Evolutionary conservation across 1,139 yeast species (phyloP).

Genomic region (Pichia sp.): DNA sequence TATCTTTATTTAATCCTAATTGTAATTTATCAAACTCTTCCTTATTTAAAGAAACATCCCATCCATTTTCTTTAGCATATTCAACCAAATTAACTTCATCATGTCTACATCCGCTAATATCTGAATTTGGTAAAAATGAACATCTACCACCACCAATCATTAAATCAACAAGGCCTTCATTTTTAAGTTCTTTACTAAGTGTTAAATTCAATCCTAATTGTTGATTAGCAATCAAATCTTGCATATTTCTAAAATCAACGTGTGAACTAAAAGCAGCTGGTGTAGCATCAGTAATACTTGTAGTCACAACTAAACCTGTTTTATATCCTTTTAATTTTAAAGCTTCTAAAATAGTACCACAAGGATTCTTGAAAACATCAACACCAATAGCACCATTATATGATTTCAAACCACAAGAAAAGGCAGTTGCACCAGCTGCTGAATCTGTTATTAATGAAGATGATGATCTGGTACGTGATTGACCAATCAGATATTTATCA

Average conservation of each 20-base stretch:
- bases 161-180: constrained; percentile 67
- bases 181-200: constrained; percentile 52
- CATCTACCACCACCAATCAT: constrained; percentile 88
- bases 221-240: constrained; percentile 79
- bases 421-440: constrained; percentile 94
- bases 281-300: constrained; percentile 79
- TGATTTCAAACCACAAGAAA: constrained; percentile 69
- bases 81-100: constrained; percentile 60
- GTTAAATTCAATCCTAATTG: constrained; percentile 69
- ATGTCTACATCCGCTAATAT: constrained; percentile 55
- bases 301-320: constrained; percentile 85
- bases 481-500: constrained; percentile 66
- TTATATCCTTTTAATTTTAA: constrained; percentile 68
- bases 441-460: constrained; percentile 76
- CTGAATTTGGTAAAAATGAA: constrained; percentile 50
- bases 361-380: constrained; percentile 51
- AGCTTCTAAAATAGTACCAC: constrained; percentile 81
- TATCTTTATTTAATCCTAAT: constrained; percentile 46
- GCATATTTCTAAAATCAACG: constrained; percentile 64
- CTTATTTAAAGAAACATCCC: constrained; percentile 60
- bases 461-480: constrained; percentile 70
- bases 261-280: constrained; percentile 87
- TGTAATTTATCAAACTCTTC: constrained; percentile 48
- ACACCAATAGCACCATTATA: constrained; percentile 87
- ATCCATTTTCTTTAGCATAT: constrained; percentile 53